Conservation (phyloP, 495 filamentous ascomycete species). For the Staphylotrichum longicolle region DNA sequence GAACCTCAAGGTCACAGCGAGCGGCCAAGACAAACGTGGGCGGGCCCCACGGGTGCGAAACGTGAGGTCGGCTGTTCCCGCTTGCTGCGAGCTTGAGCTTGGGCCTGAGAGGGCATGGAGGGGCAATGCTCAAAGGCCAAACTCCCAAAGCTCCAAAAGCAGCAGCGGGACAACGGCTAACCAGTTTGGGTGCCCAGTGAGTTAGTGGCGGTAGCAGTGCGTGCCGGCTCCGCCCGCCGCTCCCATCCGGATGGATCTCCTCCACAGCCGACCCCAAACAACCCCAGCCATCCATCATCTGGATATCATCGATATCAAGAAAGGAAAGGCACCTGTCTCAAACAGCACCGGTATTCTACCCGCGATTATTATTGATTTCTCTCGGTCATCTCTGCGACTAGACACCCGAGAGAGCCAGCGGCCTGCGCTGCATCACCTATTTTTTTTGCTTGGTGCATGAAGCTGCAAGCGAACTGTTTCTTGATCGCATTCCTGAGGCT, state of each 20-base stretch:
- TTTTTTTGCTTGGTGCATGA: neutral
- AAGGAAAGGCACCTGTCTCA: neutral
- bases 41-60: no score
- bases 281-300: neutral
- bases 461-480: neutral
- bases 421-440: neutral
- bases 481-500: neutral
- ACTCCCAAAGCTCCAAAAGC: no score
- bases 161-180: neutral
- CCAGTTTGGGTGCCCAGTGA: neutral
- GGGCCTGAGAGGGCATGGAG: no score
- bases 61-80: no score
- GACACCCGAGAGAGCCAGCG: no score
- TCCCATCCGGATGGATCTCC: conserved; percentile 1
- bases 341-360: neutral
- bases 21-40: no score
- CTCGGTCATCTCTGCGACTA: no score
- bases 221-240: neutral
- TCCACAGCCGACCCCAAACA: neutral
- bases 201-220: neutral
- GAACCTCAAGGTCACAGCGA: no score
- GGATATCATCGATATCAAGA: neutral
- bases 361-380: no score
- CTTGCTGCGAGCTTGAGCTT: no score
- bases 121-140: no score